Percentiles rank a stretch among this genome's conserved stretches.
Evolutionary conservation across 2,329 filamentous ascomycete genomes (phyloP).

Genomic region (Pseudocercospora crystallina): DNA sequence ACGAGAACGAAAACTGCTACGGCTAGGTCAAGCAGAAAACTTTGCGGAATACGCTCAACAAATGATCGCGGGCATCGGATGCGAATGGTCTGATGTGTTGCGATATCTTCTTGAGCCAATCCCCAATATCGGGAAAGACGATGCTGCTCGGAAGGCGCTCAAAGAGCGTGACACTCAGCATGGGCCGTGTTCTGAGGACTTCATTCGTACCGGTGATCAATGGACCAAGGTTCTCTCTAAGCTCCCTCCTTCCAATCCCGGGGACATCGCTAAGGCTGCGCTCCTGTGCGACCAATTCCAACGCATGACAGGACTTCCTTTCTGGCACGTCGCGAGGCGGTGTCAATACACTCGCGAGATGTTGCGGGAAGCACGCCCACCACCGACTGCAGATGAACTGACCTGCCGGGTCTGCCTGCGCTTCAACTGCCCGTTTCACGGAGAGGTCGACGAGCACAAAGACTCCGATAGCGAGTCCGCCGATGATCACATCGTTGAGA

Average conservation of each 20-base stretch:
- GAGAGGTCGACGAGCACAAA: conserved; percentile 37
- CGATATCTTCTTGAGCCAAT: conserved; percentile 40
- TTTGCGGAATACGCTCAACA: conserved; percentile 37
- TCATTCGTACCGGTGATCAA: conserved; percentile 30
- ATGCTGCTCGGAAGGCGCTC: conserved; percentile 19
- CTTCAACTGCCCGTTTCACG: conserved; percentile 42
- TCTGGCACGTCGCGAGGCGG: conserved; percentile 44
- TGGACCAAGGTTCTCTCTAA: conserved; percentile 35
- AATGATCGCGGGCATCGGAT: conserved; percentile 37
- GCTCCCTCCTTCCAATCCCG: conserved; percentile 29
- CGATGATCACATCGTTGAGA: conserved; percentile 24
- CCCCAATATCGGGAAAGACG: conserved; percentile 21
- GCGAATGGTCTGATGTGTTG: conserved; percentile 40
- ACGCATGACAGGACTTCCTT: conserved; percentile 35
- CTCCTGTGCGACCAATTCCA: conserved; percentile 40
- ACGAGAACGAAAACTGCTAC: conserved; percentile 34
- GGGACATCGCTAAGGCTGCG: conserved; percentile 34
- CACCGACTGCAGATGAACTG: conserved; percentile 15
- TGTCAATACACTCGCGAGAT: conserved; percentile 22
- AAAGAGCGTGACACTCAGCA: conserved; percentile 23
- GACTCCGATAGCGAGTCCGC: conserved; percentile 14
- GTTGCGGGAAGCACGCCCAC: conserved; percentile 9
- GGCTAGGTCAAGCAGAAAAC: conserved; percentile 38
- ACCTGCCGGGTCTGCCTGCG: conserved; percentile 33
- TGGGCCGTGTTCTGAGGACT: conserved; percentile 33